Conservation (phyloP, 163 green algal species). For the Scenedesmus sp. region DNA sequence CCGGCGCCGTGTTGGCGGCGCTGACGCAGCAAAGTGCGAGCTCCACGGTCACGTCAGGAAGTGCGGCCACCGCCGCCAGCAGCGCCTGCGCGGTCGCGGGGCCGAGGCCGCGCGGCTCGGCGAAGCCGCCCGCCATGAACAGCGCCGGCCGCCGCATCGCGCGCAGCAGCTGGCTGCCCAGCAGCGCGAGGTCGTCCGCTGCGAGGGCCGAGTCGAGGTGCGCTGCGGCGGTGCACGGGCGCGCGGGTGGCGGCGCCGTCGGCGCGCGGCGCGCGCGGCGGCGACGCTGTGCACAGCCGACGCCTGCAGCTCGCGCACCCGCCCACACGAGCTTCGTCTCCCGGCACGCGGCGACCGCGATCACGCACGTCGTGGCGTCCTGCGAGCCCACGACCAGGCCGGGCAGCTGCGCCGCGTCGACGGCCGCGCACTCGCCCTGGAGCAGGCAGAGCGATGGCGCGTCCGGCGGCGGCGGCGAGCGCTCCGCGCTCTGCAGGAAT, state of each 20-base stretch:
- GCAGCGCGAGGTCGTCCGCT: not conserved
- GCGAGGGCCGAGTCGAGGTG: constrained; percentile 16
- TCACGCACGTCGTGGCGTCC: constrained; percentile 35
- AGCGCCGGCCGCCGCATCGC: constrained; percentile 29
- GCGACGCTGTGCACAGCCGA: too few relatives aligned
- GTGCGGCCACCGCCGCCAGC: constrained; percentile 29
- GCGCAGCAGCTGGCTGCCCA: not conserved
- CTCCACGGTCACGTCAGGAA: not conserved
- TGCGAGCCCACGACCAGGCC: constrained; percentile 16
- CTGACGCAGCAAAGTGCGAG: constrained; percentile 20
- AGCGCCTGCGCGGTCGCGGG: not conserved
- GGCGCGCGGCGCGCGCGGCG: too few relatives aligned
- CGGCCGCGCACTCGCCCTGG: constrained; percentile 8
- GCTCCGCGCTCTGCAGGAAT: too few relatives aligned
- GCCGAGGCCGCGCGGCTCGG: not conserved
- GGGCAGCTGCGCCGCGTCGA: constrained; percentile 3
- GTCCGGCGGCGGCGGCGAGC: too few relatives aligned
- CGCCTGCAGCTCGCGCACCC: too few relatives aligned
- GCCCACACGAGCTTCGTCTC: not conserved
- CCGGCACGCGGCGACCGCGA: constrained; percentile 13
- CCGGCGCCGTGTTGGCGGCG: constrained; percentile 13
- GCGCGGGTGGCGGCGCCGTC: too few relatives aligned
- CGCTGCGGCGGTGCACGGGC: too few relatives aligned
- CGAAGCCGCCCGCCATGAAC: constrained; percentile 19
- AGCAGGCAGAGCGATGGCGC: constrained; percentile 10